Percentiles rank a stretch among this genome's conserved stretches.
Conservation (phyloP, 1,284 basidiomycete genomes). For the Thecaphora thlaspeos region DNA sequence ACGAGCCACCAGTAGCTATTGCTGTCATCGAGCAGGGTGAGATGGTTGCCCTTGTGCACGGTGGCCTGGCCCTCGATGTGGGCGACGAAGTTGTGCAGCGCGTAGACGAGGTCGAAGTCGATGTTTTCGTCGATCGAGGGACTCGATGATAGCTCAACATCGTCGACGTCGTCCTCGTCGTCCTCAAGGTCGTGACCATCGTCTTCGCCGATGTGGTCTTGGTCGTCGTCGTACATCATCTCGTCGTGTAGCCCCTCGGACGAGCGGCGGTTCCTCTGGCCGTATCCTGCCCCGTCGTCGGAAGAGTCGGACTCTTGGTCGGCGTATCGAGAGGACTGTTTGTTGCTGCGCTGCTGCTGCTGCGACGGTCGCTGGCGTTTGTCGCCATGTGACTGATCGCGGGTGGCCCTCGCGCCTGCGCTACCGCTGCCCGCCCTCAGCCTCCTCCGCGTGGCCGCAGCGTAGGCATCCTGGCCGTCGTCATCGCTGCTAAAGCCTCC, state of each 20-base stretch:
- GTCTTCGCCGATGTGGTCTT: constrained; percentile 33
- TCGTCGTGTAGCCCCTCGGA: constrained; percentile 11
- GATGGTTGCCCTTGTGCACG: constrained; percentile 56
- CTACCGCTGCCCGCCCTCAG: constrained; percentile 34
- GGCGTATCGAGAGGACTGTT: constrained; percentile 12
- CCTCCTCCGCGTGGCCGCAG: constrained; percentile 18
- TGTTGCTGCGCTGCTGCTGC: constrained; percentile 7
- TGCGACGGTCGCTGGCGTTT: constrained; percentile 4
- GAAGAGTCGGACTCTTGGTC: constrained; percentile 4
- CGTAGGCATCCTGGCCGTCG: constrained; percentile 35
- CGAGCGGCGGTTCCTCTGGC: background rate
- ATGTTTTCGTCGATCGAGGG: constrained; percentile 58
- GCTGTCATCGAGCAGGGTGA: constrained; percentile 57
- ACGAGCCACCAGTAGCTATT: constrained; percentile 59
- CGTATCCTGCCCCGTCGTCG: constrained; percentile 11
- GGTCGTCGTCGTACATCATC: constrained; percentile 15
- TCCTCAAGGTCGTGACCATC: constrained; percentile 47
- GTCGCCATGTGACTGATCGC: constrained; percentile 15
- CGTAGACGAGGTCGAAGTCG: constrained; percentile 58
- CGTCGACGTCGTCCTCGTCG: constrained; percentile 47
- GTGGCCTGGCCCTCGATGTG: constrained; percentile 57
- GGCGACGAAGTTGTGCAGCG: constrained; percentile 56
- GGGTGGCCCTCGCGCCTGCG: constrained; percentile 30
- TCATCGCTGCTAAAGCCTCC: constrained; percentile 49
- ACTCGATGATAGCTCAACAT: constrained; percentile 55